These are phyloP conservation scores for Diaporthe sp. DNA, from an alignment of 2,329 filamentous ascomycete genomes.

Conservation along the genomic window DNA sequence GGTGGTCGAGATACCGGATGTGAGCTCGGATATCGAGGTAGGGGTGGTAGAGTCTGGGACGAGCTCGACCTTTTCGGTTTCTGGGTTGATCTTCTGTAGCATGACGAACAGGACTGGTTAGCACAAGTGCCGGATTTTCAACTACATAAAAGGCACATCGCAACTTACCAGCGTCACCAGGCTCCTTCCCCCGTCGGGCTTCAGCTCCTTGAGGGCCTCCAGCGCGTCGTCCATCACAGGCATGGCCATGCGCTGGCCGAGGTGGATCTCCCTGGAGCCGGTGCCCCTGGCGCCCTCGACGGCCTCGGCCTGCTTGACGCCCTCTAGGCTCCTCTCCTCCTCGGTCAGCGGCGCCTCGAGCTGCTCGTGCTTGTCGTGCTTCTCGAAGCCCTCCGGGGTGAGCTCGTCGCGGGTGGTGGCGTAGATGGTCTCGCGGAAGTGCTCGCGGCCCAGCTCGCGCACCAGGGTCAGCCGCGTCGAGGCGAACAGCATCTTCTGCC, in stretches of 20 bases:
- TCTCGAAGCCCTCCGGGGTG: constrained; percentile 77
- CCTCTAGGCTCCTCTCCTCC: constrained; percentile 94
- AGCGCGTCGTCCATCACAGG: constrained; percentile 74
- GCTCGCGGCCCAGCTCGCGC: constrained; percentile 82
- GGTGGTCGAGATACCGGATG: constrained; percentile 71
- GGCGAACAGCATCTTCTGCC: constrained; percentile 90
- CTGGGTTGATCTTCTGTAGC: constrained; percentile 77
- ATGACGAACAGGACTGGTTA: constrained; percentile 31
- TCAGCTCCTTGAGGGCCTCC: constrained; percentile 73
- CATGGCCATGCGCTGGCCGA: constrained; percentile 71
- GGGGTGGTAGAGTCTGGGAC: constrained; percentile 66
- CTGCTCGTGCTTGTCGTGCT: constrained; percentile 77
- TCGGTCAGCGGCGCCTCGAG: constrained; percentile 81
- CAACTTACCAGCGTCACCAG: constrained; percentile 76
- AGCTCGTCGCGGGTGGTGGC: constrained; percentile 79
- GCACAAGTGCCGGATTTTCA: not conserved
- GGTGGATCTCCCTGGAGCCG: constrained; percentile 68
- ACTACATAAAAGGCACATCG: no score
- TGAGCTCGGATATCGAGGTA: constrained; percentile 70
- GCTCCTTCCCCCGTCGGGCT: constrained; percentile 61
- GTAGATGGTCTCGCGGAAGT: constrained; percentile 84
- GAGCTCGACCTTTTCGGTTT: constrained; percentile 78
- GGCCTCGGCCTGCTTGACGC: constrained; percentile 97
- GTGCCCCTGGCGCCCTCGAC: constrained; percentile 78
- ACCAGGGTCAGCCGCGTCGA: constrained; percentile 81